Evolutionary conservation across 2,329 filamentous ascomycete genomes (phyloP).

Genomic region (Tolypocladium ovalisporum): DNA sequence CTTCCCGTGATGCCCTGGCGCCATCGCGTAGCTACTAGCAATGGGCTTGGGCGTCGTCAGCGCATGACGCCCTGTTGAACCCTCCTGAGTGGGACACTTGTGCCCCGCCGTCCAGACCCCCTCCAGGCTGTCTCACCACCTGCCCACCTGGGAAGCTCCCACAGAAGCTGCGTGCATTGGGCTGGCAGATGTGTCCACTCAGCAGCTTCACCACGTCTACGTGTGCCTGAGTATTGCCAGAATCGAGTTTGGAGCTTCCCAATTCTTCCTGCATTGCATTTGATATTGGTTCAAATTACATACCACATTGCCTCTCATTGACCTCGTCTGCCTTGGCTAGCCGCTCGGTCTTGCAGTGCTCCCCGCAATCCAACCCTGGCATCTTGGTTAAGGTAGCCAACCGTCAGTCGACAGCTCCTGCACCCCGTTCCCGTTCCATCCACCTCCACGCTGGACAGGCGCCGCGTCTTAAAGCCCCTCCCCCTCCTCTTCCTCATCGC

Average conservation of each 20-base stretch:
- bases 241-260: neutral
- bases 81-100: neutral
- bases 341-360: neutral
- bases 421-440: neutral
- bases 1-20: neutral
- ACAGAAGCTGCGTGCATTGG: neutral
- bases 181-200: neutral
- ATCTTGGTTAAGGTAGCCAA: too few species aligned
- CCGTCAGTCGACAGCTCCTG: neutral
- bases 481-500: conserved; percentile 31
- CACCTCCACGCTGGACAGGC: conserved; percentile 14
- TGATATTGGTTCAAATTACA: neutral
- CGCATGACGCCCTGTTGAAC: neutral
- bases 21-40: neutral
- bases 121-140: neutral
- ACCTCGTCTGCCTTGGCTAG: neutral
- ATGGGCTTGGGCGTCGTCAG: neutral
- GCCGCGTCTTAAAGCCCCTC: conserved; percentile 14
- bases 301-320: neutral
- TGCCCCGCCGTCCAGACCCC: neutral
- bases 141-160: neutral
- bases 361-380: neutral
- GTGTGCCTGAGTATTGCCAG: neutral
- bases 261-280: neutral
- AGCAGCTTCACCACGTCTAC: neutral